Base-by-base conservation (phyloP, 345 rosid genomes). In the Citrus australasica region DNA sequence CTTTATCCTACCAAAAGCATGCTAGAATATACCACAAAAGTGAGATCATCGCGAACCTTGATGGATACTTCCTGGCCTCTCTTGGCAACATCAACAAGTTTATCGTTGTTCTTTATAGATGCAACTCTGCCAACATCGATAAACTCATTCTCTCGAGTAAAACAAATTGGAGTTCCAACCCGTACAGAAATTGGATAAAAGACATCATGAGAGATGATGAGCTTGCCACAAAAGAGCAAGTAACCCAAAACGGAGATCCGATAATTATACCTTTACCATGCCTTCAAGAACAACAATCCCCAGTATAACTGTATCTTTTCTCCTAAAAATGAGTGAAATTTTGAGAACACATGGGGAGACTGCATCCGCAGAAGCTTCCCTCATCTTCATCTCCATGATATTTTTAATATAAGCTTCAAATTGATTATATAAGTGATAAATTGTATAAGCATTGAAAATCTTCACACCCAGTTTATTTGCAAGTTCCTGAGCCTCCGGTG, bases 111-210 rank as follows among this genome's bases (percentile, higher is more conserved):
- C 79, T 94, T 95, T 71, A 94, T 85, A 6, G 98, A 92, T 13
- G 97, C 89, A 81, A 94, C 87, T 58, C 94, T 91, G 56, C 99
- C 99, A 81, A 96, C 89, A 82, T 90, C 92, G 73, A 92, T 92
- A 73, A 86, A 92, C 3, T 92, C 98, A 3, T 46, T 13, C 79
- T 87, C 83, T 48, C 84, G 81, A 63, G 98, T 98, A 82, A 92
- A 81, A 75, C 98, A 96, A 78, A 96, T 88, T 5, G 95, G 99
- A 58, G 99, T 90, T 61, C 98, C 98, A 75, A 94, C 85, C 99
- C 94, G 87, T 67, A 75, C 32, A 69, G 75, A 17, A 69, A 76
- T 46, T 46, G 51, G 4, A 46, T 46, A 56, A 51, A 3, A 71
- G 53, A 63, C 13, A 10, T 61, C n/a, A 73, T 69, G 63, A 73